Base-by-base conservation (phyloP, 768 basidiomycete species). In the Russula griseocarnosa region DNA sequence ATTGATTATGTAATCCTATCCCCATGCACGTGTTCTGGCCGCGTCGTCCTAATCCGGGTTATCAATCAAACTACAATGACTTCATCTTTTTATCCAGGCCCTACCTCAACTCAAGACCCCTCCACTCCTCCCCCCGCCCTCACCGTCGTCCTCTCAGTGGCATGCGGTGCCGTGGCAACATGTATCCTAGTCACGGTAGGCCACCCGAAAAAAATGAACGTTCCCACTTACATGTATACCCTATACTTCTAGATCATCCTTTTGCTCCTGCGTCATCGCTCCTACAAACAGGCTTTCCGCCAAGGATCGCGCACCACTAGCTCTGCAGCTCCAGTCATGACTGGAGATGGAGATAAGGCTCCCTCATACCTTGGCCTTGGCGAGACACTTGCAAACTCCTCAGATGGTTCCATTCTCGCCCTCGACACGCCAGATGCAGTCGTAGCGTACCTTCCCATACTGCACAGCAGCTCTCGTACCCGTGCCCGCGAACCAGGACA, bases 211-310 rank as follows among this genome's bases (percentile, higher is more conserved):
- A 14, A 28, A 50, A 9, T 1, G 9, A 28, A 18, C 22, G 13
- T 5, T 20, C 32, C 30, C 14, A 55, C 22, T 14, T 8, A 16
- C 13, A n/a, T 16, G 3, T 22, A 14, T 5, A n/a, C n/a, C n/a
- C n/a, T n/a, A n/a, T n/a, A n/a, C n/a, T n/a, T 22, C 5, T 20
- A 57, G 61, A 32, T 62, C 11, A 18, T 62, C 30, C 26, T 62
- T 32, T 30, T 62, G 14, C 55, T 62, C 38, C 55, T 62, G 11
- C 61, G 61, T 18, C 61, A 56, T n/a, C 61, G 55, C 26, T 62
- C 61, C 20, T 9, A 20, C 24, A 50, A 55, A 5, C 54, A 30
- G 20, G 24, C 61, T 5, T 61, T 55, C 34, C 32, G 53, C 16
- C 54, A 62, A 22, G 61, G 54, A 38, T 7, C 18, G 9, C 40